These are phyloP conservation scores for Kluyveromyces sp. DNA, from an alignment of 1,139 yeast genomes.

Conservation along the genomic window DNA sequence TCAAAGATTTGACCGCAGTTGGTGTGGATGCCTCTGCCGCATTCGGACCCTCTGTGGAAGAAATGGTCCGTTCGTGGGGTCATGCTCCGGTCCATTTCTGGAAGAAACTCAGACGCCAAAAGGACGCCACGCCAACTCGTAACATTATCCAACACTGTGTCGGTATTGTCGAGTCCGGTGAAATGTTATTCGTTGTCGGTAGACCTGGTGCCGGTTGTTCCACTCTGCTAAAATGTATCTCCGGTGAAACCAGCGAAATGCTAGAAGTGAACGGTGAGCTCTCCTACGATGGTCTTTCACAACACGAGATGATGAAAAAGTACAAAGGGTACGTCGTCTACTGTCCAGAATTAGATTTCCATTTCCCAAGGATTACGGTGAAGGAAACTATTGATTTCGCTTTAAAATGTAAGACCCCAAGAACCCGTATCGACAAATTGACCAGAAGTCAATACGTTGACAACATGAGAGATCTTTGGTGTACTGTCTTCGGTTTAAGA, in stretches of 20 bases:
- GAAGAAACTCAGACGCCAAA: slow-evolving; percentile 23
- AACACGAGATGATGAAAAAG: slow-evolving; percentile 41
- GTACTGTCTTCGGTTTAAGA: slow-evolving; percentile 51
- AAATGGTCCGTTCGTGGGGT: slow-evolving; percentile 33
- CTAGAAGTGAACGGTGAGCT: slow-evolving; percentile 40
- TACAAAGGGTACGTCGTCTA: slow-evolving; percentile 50
- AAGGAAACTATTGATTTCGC: slow-evolving; percentile 58
- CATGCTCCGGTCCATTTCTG: slow-evolving; percentile 30
- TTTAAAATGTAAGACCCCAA: slow-evolving; percentile 54
- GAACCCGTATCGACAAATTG: slow-evolving; percentile 43
- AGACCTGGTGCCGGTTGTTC: slow-evolving; percentile 67
- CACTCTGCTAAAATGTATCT: slow-evolving; percentile 46
- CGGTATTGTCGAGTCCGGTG: slow-evolving; percentile 52
- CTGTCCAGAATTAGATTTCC: slow-evolving; percentile 56
- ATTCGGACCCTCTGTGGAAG: slow-evolving; percentile 44
- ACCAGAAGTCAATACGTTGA: slow-evolving; percentile 43
- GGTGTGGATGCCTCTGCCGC: slow-evolving; percentile 50
- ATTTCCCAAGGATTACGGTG: slow-evolving; percentile 59
- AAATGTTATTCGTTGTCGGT: slow-evolving; percentile 55
- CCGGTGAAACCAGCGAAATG: slow-evolving; percentile 45
- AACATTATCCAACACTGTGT: slow-evolving; percentile 41
- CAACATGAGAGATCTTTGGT: slow-evolving; percentile 43
- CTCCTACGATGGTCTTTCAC: slow-evolving; percentile 46
- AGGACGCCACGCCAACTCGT: slow-evolving; percentile 37
- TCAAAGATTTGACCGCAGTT: slow-evolving; percentile 40